A percentile compares a stretch with the other conserved stretches of the same genome.
Evolutionary conservation across 2,329 filamentous ascomycete genomes (phyloP).

Genomic region (Albifimbria verrucaria): DNA sequence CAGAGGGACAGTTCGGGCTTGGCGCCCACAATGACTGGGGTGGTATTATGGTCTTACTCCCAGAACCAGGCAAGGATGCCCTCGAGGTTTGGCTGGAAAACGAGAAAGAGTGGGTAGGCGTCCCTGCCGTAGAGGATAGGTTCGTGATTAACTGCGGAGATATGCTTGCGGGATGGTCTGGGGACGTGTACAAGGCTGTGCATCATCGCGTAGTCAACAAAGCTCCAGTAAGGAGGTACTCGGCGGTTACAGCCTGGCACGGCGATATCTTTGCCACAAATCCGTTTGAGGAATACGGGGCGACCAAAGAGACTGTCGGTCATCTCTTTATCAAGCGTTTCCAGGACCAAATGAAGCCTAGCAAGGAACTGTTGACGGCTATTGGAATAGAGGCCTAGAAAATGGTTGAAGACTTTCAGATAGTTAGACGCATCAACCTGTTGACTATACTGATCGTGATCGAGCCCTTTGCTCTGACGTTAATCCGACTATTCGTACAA

Average conservation of each 20-base stretch:
- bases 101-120: constrained; percentile 22
- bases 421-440: too few relatives aligned
- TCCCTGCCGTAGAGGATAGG: constrained; percentile 24
- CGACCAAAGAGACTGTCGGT: constrained; percentile 16
- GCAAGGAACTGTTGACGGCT: not conserved
- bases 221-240: constrained; percentile 16
- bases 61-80: constrained; percentile 23
- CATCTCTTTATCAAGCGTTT: constrained; percentile 14
- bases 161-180: constrained; percentile 29
- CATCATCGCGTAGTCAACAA: constrained; percentile 25
- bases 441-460: too few relatives aligned
- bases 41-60: constrained; percentile 24
- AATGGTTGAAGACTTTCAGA: too few relatives aligned
- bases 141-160: constrained; percentile 37
- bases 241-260: constrained; percentile 18
- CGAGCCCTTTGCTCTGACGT: too few relatives aligned
- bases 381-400: too few relatives aligned
- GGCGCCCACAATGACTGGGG: constrained; percentile 28
- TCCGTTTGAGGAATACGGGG: constrained; percentile 14
- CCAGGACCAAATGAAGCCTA: constrained; percentile 1
- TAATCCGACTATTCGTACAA: too few relatives aligned
- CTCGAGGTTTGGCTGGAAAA: constrained; percentile 24
- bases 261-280: constrained; percentile 23
- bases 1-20: constrained; percentile 13
- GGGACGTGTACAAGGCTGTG: constrained; percentile 24